These are phyloP conservation scores for Diacronema lutheri DNA, from an alignment of 78 protist genomes.

Conservation along the genomic window DNA sequence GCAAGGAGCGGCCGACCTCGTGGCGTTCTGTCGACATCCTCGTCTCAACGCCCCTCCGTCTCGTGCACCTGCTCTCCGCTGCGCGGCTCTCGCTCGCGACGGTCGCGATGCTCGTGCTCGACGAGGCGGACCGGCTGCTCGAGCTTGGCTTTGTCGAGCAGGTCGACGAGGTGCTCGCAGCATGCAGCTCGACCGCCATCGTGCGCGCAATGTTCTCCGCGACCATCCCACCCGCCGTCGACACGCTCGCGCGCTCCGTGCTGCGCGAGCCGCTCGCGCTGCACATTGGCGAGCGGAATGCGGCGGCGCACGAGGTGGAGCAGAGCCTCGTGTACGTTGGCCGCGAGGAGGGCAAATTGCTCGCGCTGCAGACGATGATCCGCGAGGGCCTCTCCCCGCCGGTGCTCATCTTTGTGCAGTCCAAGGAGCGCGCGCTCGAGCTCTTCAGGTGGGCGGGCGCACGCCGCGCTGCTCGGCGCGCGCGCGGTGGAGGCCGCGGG, in stretches of 20 bases:
- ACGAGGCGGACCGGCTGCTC: constrained; percentile 86
- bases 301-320: constrained; percentile 69
- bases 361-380: constrained; percentile 81
- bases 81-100: background rate
- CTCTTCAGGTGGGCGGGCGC: constrained; percentile 70
- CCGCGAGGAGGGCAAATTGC: constrained; percentile 85
- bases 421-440: constrained; percentile 83
- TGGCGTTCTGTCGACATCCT: constrained; percentile 28
- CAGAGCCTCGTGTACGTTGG: constrained; percentile 85
- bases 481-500: too few relatives aligned
- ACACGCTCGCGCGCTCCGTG: constrained; percentile 90
- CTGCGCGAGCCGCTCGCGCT: constrained; percentile 92
- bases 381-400: constrained; percentile 88
- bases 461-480: too few relatives aligned
- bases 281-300: constrained; percentile 23
- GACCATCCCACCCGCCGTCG: constrained; percentile 93
- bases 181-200: constrained; percentile 8
- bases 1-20: background rate
- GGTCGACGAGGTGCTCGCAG: constrained; percentile 56
- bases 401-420: constrained; percentile 88
- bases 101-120: constrained; percentile 68
- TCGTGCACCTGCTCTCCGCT: constrained; percentile 33
- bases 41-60: constrained; percentile 75
- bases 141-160: constrained; percentile 71
- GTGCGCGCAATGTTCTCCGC: constrained; percentile 97